Percentiles rank a stretch among this genome's conserved stretches.
These are phyloP conservation scores for Penicillium coprophilum DNA, from an alignment of 495 filamentous ascomycete genomes.

Conservation along the genomic window DNA sequence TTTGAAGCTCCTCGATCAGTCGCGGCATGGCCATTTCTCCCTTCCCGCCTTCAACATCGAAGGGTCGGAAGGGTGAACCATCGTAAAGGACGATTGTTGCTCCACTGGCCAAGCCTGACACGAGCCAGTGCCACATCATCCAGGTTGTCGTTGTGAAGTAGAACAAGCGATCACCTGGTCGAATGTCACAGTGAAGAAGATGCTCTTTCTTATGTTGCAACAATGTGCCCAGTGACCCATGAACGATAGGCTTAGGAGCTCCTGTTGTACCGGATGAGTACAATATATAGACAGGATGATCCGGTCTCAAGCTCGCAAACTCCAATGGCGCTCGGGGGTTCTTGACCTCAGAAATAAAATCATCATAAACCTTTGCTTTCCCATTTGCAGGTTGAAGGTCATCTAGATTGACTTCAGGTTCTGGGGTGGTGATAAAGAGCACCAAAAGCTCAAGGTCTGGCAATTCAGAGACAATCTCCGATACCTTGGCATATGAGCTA, in stretches of 20 bases:
- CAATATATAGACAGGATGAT: slow-evolving; percentile 86
- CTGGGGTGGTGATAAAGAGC: slow-evolving; percentile 62
- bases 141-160: slow-evolving; percentile 91
- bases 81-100: slow-evolving; percentile 84
- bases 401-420: slow-evolving; percentile 48
- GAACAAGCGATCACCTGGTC: slow-evolving; percentile 62
- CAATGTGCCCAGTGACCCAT: slow-evolving; percentile 82
- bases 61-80: slow-evolving; percentile 77
- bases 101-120: slow-evolving; percentile 77
- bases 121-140: slow-evolving; percentile 99
- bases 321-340: slow-evolving; percentile 49
- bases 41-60: slow-evolving; percentile 49
- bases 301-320: slow-evolving; percentile 74
- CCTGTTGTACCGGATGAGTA: slow-evolving; percentile 89
- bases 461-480: slow-evolving; percentile 65
- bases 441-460: slow-evolving; percentile 64
- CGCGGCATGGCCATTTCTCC: slow-evolving; percentile 69
- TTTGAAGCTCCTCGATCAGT: slow-evolving; percentile 66
- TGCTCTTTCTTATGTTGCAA: slow-evolving; percentile 96
- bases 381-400: slow-evolving; percentile 49
- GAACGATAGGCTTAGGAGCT: slow-evolving; percentile 88
- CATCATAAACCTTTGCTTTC: slow-evolving; percentile 47
- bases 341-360: slow-evolving; percentile 48
- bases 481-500: slow-evolving; percentile 66
- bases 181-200: slow-evolving; percentile 75